Conservation (phyloP, 1,284 basidiomycete genomes). For the Cronartium quercuum region DNA sequence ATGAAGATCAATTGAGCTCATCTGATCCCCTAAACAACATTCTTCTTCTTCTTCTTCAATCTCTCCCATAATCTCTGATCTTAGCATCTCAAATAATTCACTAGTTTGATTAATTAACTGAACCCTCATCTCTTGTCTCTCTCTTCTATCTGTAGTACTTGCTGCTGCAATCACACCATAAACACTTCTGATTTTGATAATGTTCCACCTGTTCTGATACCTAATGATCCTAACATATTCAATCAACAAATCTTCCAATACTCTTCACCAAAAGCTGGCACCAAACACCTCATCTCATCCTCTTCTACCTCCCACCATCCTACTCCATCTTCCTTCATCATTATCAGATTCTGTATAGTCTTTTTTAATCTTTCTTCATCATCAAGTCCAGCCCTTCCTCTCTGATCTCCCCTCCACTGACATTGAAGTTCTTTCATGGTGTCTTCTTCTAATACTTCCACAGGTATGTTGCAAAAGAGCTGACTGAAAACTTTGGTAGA, state of each 20-base stretch:
- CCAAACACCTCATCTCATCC: constrained; percentile 3
- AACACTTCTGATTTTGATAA: constrained; percentile 18
- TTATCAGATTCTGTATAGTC: too few relatives aligned
- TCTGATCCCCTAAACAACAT: too few relatives aligned
- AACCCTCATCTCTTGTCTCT: constrained; percentile 1
- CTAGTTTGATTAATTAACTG: constrained; percentile 14
- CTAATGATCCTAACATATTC: constrained; percentile 18
- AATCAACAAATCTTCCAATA: constrained; percentile 17
- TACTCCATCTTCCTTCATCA: too few relatives aligned
- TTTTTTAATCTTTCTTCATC: not conserved
- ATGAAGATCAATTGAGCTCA: not conserved
- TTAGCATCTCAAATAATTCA: constrained; percentile 23
- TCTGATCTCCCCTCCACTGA: constrained; percentile 3
- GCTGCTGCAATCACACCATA: constrained; percentile 1
- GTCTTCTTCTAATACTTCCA: constrained; percentile 16
- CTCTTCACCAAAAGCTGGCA: constrained; percentile 18
- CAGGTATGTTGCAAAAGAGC: constrained; percentile 18
- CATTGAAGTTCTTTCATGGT: constrained; percentile 7
- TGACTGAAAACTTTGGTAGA: constrained; percentile 15
- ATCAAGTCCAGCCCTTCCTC: not conserved
- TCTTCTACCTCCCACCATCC: too few relatives aligned
- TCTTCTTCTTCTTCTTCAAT: not conserved
- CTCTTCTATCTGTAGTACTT: constrained; percentile 5
- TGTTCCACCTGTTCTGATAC: not conserved
- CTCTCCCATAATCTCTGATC: constrained; percentile 13